Evolutionary conservation across 768 basidiomycete genomes (phyloP).

Genomic region (Gyrodon lividus): DNA sequence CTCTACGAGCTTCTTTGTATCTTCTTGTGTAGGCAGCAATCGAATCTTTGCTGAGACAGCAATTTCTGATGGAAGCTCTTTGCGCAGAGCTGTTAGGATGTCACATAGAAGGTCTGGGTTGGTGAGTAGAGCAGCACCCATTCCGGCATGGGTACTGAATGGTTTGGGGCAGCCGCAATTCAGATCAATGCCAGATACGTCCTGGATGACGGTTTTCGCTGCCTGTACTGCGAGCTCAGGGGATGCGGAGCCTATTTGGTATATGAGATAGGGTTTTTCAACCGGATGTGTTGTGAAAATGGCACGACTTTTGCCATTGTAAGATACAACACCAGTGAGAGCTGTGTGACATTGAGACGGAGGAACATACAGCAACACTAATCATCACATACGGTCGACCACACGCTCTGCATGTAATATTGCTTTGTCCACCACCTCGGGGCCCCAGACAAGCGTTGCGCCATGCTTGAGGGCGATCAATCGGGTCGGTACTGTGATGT

Average conservation of each 20-base stretch:
- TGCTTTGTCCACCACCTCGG: slow-evolving; percentile 95
- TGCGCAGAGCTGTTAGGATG: slow-evolving; percentile 79
- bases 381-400: slow-evolving; percentile 72
- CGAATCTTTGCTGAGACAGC: slow-evolving; percentile 95
- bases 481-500: slow-evolving; percentile 71
- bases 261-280: slow-evolving; percentile 92
- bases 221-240: slow-evolving; percentile 92
- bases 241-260: slow-evolving; percentile 90
- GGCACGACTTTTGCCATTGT: slow-evolving; percentile 77
- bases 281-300: slow-evolving; percentile 93
- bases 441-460: slow-evolving; percentile 93
- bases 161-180: slow-evolving; percentile 98
- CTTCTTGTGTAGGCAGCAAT: slow-evolving; percentile 79
- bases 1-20: slow-evolving; percentile 87
- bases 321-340: slow-evolving; percentile 82
- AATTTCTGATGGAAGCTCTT: slow-evolving; percentile 69
- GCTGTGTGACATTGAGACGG: slow-evolving; percentile 45
- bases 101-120: slow-evolving; percentile 89
- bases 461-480: slow-evolving; percentile 89
- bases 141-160: slow-evolving; percentile 90
- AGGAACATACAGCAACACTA: background rate
- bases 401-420: slow-evolving; percentile 80
- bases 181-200: slow-evolving; percentile 92
- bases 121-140: slow-evolving; percentile 94
- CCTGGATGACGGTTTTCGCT: slow-evolving; percentile 79